Conservation (phyloP, 1,284 basidiomycete species). For the Cutaneotrichosporon sp. region DNA sequence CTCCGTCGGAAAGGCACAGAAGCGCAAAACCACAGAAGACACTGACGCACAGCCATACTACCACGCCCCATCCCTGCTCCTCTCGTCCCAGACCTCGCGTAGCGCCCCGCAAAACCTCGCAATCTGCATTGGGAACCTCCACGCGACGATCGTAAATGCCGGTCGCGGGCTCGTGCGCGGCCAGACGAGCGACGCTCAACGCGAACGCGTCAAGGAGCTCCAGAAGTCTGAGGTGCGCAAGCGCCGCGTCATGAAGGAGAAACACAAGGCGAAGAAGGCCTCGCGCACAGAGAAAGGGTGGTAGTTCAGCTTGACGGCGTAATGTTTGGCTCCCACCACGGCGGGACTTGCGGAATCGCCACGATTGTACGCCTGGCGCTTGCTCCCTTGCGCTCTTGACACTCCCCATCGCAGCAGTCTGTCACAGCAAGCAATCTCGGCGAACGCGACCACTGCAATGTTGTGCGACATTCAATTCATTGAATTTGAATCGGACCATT, state of each 20-base stretch:
- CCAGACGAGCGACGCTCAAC: slow-evolving; percentile 41
- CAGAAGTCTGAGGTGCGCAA: slow-evolving; percentile 35
- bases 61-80: slow-evolving; percentile 42
- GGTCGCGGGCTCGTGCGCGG: slow-evolving; percentile 37
- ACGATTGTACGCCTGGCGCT: background rate
- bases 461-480: too few species aligned
- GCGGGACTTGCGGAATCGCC: background rate
- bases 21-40: background rate
- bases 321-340: background rate
- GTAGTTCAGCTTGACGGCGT: background rate
- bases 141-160: slow-evolving; percentile 34
- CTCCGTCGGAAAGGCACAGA: background rate
- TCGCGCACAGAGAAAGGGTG: slow-evolving; percentile 5
- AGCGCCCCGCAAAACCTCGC: slow-evolving; percentile 41
- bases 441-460: too few species aligned
- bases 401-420: too few species aligned
- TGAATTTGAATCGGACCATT: too few species aligned
- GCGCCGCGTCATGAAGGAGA: slow-evolving; percentile 38
- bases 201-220: slow-evolving; percentile 33
- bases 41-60: slow-evolving; percentile 40
- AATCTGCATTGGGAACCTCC: slow-evolving; percentile 34
- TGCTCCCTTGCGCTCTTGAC: too few species aligned
- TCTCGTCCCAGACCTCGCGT: slow-evolving; percentile 43
- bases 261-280: slow-evolving; percentile 34
- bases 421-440: too few species aligned